Evolutionary conservation across 805 yeast species (phyloP), one percentile per base, ranked within the genome.

Genomic region (Kurtzmaniella fragi): DNA sequence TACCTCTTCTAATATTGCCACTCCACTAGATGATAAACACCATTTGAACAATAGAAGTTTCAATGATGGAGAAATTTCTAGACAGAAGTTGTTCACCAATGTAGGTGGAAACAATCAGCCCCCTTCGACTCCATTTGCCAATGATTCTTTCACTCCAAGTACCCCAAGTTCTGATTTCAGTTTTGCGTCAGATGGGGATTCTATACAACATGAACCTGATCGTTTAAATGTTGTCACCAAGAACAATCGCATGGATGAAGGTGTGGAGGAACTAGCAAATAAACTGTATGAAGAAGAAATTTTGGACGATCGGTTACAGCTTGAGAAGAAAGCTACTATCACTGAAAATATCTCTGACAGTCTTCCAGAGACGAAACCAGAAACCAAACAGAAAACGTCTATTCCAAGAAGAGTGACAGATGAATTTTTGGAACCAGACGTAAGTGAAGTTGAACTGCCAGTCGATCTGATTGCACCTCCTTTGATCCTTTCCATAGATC

Each of bases 201-300:
- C 70, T 12, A 64, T 66, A 17, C 73, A 66, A 40, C 34, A 53
- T 23, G 73, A 67, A 42, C 70, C 70, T 2, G 50, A 42, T 2
- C 44, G 43, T 17, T 49, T 67, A 41, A 49, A 59, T 31, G 45
- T 67, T 12, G 49, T 38, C 20, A 37, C 36, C 11, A 14, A 16
- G 8, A 5, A 5, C 5, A 20, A 20, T 8, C 5, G 5, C 7
- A 20, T 20, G 25, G 5, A 20, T 20, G 25, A 20, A 20, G 25
- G 25, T 20, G 8, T 20, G 5, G 25, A 20, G 8, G 25, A 20
- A 8, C 8, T 20, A 20, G 25, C 25, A 20, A 20, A 20, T 20
- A 5, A 20, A 20, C 5, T 20, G 8, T 20, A 20, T 20, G 8
- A 20, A 8, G 25, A 20, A 20, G 25, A 20, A 20, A 20, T 5